Base-by-base conservation (phyloP, 2,329 filamentous ascomycete species). In the Fusarium tanahbumbuense region DNA sequence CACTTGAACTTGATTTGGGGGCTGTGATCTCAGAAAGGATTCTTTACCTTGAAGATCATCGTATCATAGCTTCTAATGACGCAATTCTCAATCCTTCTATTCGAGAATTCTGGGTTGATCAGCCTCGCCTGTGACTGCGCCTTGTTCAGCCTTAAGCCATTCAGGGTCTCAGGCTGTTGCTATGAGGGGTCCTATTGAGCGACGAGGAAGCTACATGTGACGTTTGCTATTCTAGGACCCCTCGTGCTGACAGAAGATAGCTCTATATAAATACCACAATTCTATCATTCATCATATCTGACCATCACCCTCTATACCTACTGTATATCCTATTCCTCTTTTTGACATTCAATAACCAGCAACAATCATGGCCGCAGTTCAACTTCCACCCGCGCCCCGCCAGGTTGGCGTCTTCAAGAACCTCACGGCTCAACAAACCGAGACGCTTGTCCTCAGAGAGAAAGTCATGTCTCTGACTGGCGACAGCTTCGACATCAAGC, bases 401-500 rank as follows among this genome's bases (percentile, higher is more conserved):
- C 75, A 76, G 11, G 71, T 84, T 13, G 82, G 81, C 60, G 65
- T 85, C 55, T 82, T 84, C 67, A 70, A 77, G 56, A 76, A 77
- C 11, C 77, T 81, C 65, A 75, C 83, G 27, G 78, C 81, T 5
- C 75, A 63, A 1, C 77, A 81, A 32, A 73, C 76, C 8, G 82
- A 85, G 73, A 87, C 85, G 4, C 78, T 92, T 9, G 75, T 87
- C 3, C 80, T 92, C 50, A 87, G 85, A 71, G 89, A 92, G 73
- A 89, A 88, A 71, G 81, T 90, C 20, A 76, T 89, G 61, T 90
- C 89, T 5, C 79, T 91, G 11, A 85, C 85, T 2, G 88, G 88
- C 60, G 89, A 92, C 79, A 87, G 84, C 77, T 92, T 91, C 79
- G 86, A 87, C 68, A 86, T 92, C 77, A 85, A 84, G 56, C 83